Base-by-base conservation (phyloP, 148 eudicot genomes). In the Simmondsia chinensis region DNA sequence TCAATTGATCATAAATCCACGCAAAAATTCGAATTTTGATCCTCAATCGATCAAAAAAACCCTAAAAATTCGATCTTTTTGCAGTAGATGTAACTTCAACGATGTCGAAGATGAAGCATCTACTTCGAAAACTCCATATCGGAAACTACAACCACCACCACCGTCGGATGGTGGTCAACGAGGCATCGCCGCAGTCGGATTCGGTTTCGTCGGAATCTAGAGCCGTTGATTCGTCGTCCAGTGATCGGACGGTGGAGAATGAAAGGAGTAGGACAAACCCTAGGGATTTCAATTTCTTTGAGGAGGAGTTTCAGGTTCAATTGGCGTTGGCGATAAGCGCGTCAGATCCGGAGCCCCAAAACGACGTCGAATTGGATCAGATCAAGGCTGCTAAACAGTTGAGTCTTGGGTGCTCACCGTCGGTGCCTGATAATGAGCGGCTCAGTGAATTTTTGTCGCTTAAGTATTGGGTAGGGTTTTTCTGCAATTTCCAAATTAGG, bases 221-320 rank as follows among this genome's bases (percentile, higher is more conserved):
- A n/a, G n/a, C n/a, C n/a, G n/a, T n/a, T n/a, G n/a, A n/a, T n/a
- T 32, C 58, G 2, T 21, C 46, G 7, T 57, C 45, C 35, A 43
- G 28, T 27, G 65, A 64, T 53, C 65, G 56, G 39, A 25, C 53
- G 24, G 61, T 15, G 9, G 45, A 39, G 42, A 18, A 5, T 33
- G 43, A 44, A 10, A 30, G 36, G 13, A 28, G 8, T 24, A 50
- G 22, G 9, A 44, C 48, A 22, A 59, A 49, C 25, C 51, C 32
- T 7, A 30, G 24, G 9, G 77, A 71, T 39, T 80, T 75, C 23
- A 75, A 66, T 64, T 77, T 68, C 61, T 61, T 84, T 5, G 95
- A 89, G 49, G 97, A 89, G 63, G 97, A 89, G 71, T 89, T 73
- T 65, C 93, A 89, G 65, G 70, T 89, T 36, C 93, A 89, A 44